Conservation (phyloP, 1,139 yeast genomes). For the Pichia terricola region DNA sequence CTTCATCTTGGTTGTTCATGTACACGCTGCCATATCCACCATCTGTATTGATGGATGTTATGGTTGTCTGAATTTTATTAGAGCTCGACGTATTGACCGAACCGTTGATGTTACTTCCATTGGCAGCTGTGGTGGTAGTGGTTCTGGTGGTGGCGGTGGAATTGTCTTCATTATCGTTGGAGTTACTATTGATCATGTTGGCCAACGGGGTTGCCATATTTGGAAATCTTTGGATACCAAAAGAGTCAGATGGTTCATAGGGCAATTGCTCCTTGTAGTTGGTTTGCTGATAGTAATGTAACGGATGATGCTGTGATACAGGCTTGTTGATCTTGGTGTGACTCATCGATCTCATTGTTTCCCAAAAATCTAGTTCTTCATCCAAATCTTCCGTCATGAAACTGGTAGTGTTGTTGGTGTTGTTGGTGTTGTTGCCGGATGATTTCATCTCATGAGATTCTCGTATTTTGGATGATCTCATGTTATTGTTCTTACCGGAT, state of each 20-base stretch:
- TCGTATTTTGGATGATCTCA: neutral
- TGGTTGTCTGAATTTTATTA: conserved; percentile 6
- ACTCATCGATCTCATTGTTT: conserved; percentile 48
- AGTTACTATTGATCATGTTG: conserved; percentile 1
- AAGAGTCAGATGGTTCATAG: conserved; percentile 15
- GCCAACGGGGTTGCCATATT: conserved; percentile 15
- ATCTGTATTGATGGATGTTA: conserved; percentile 4
- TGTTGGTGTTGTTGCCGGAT: neutral
- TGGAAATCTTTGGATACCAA: conserved; percentile 15
- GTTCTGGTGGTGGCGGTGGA: neutral
- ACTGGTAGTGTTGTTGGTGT: neutral
- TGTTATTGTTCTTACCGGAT: neutral
- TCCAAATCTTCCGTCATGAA: conserved; percentile 28
- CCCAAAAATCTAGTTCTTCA: conserved; percentile 59
- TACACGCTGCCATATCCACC: conserved; percentile 12
- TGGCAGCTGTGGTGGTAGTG: neutral
- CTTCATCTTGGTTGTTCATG: conserved; percentile 18
- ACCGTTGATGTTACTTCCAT: too few relatives aligned
- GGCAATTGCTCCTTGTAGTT: conserved; percentile 13
- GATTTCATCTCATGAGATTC: neutral
- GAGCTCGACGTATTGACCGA: neutral
- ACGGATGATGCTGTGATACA: conserved; percentile 42
- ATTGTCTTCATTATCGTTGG: neutral
- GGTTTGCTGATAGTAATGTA: conserved; percentile 28
- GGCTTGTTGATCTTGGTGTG: conserved; percentile 26